Conservation (phyloP, 345 rosid species). For the Syzygium oleosum region DNA sequence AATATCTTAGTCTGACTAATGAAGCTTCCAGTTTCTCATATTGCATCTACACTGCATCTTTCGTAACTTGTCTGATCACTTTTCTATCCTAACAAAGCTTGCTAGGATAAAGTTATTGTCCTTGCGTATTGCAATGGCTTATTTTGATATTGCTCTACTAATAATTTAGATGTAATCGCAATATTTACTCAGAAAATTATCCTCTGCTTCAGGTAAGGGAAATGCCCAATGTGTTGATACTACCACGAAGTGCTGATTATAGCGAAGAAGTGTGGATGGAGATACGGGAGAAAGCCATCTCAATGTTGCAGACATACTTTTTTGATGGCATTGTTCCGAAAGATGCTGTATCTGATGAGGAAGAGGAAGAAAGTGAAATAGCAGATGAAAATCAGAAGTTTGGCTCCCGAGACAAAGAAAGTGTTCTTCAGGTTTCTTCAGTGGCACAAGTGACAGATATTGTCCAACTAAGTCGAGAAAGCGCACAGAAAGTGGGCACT, state of each 20-base stretch:
- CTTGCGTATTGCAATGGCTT: not conserved
- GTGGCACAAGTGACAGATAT: slow-evolving; percentile 39
- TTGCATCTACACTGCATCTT: not conserved
- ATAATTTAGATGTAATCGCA: not conserved
- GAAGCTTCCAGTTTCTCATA: not conserved
- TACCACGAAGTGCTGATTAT: slow-evolving; percentile 98
- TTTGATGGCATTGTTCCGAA: slow-evolving; percentile 66
- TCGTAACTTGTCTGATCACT: not conserved
- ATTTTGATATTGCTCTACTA: not conserved
- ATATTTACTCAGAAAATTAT: not conserved
- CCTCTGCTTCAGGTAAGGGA: slow-evolving; percentile 71
- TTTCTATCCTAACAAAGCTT: not conserved
- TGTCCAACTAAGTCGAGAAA: slow-evolving; percentile 42
- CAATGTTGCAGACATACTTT: slow-evolving; percentile 76
- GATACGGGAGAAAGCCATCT: slow-evolving; percentile 86
- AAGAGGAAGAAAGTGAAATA: slow-evolving; percentile 58
- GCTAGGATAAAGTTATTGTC: not conserved
- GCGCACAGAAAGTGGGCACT: slow-evolving; percentile 30
- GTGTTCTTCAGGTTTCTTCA: slow-evolving; percentile 34
- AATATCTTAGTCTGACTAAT: not conserved
- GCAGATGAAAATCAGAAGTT: slow-evolving; percentile 36
- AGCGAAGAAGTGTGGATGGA: slow-evolving; percentile 99
- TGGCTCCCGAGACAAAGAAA: slow-evolving; percentile 29
- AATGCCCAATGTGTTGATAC: slow-evolving; percentile 97
- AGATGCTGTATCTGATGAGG: slow-evolving; percentile 75